Percentiles rank a stretch among this genome's conserved stretches.
These are phyloP conservation scores for Beauveria bassiana DNA, from an alignment of 2,329 filamentous ascomycete species.

Conservation along the genomic window DNA sequence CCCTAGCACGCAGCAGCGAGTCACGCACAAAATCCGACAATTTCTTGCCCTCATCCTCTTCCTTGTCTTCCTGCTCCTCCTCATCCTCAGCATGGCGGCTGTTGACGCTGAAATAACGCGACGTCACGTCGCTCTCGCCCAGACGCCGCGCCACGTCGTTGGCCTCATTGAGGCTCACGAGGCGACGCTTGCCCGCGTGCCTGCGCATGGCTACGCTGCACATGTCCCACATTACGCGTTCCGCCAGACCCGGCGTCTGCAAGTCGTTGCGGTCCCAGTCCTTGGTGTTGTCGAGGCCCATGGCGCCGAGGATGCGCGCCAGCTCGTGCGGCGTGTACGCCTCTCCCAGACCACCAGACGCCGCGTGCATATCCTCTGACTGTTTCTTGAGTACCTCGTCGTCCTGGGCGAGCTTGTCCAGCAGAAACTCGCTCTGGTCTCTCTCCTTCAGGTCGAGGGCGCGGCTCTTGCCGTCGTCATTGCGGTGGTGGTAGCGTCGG, in stretches of 20 bases:
- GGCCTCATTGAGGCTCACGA: slow-evolving; percentile 48
- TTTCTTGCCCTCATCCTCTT: slow-evolving; percentile 17
- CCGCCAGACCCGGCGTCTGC: slow-evolving; percentile 8
- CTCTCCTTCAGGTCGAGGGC: background rate
- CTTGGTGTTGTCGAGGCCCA: slow-evolving; percentile 19
- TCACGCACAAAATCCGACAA: slow-evolving; percentile 23
- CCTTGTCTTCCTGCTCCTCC: slow-evolving; percentile 19
- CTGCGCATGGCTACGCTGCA: slow-evolving; percentile 24
- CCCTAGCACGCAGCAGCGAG: slow-evolving; percentile 10
- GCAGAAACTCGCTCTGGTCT: slow-evolving; percentile 10
- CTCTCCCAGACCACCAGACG: slow-evolving; percentile 22
- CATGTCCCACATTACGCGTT: slow-evolving; percentile 26
- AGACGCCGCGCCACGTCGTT: slow-evolving; percentile 51
- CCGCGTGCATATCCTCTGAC: slow-evolving; percentile 16
- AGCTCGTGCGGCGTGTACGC: slow-evolving; percentile 21
- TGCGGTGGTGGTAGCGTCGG: background rate
- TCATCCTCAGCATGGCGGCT: slow-evolving; percentile 21
- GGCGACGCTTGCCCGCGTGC: slow-evolving; percentile 33
- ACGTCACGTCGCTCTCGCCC: slow-evolving; percentile 38
- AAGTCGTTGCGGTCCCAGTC: slow-evolving; percentile 7
- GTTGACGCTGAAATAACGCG: slow-evolving; percentile 29
- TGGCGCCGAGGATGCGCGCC: slow-evolving; percentile 19
- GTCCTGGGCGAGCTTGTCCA: slow-evolving; percentile 3
- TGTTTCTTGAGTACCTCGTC: background rate
- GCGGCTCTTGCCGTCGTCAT: slow-evolving; percentile 1